These are phyloP conservation scores for Suillus bovinus DNA, from an alignment of 768 basidiomycete species.

Conservation along the genomic window DNA sequence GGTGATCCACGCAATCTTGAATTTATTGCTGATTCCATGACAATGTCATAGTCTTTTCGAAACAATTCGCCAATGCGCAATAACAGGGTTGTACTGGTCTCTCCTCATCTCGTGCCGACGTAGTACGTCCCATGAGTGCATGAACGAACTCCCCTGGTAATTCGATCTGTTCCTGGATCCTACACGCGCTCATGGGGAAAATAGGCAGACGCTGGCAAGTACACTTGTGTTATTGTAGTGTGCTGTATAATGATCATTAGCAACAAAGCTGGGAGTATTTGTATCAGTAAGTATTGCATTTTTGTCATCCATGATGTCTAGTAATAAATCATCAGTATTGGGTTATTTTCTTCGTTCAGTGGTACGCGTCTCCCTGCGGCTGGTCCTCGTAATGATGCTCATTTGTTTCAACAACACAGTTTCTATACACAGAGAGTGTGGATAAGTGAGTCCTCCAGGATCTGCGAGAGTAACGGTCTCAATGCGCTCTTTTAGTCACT, in stretches of 20 bases:
- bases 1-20: not conserved
- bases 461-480: not conserved
- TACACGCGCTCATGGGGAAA: not conserved
- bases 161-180: not conserved
- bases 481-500: conserved; percentile 17
- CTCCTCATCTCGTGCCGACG: conserved; percentile 2
- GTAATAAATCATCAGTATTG: conserved; percentile 13
- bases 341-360: conserved; percentile 22
- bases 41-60: not conserved
- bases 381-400: too few species aligned
- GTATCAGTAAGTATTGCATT: not conserved
- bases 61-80: not conserved
- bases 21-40: not conserved
- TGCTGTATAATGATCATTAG: not conserved
- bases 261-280: not conserved
- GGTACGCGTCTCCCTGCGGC: conserved; percentile 10
- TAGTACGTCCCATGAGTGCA: not conserved
- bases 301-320: not conserved
- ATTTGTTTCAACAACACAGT: conserved; percentile 11
- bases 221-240: not conserved
- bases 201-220: conserved; percentile 1
- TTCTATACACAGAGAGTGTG: conserved; percentile 29
- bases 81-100: not conserved
- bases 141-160: not conserved
- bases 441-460: conserved; percentile 21